Evolutionary conservation across 2,329 filamentous ascomycete genomes (phyloP).

Genomic region (Penicillium sp.): DNA sequence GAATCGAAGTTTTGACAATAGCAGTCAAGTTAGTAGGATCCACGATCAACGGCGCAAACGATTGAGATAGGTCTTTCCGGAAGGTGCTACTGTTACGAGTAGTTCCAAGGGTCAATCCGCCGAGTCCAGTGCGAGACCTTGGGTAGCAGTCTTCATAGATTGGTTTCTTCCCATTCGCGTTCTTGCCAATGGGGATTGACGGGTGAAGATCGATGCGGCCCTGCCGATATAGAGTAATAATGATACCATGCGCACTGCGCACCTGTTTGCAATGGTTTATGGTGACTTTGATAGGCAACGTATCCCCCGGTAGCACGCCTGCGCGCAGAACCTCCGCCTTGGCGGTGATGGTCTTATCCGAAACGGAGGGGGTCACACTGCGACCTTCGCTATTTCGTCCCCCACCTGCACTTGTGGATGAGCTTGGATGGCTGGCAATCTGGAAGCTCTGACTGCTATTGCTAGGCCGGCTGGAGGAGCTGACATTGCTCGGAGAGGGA

Average conservation of each 20-base stretch:
- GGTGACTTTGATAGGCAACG: slow-evolving; percentile 73
- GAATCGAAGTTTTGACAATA: slow-evolving; percentile 77
- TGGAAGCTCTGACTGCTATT: slow-evolving; percentile 62
- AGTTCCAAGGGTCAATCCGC: slow-evolving; percentile 81
- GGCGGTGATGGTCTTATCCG: slow-evolving; percentile 78
- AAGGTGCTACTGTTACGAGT: slow-evolving; percentile 89
- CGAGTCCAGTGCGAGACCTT: slow-evolving; percentile 80
- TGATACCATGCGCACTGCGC: slow-evolving; percentile 88
- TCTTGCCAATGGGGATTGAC: slow-evolving; percentile 58
- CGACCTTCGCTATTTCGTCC: slow-evolving; percentile 50
- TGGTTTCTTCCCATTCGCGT: slow-evolving; percentile 64
- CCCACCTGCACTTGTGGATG: slow-evolving; percentile 32
- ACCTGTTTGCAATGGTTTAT: slow-evolving; percentile 87
- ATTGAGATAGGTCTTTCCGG: slow-evolving; percentile 88
- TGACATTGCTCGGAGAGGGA: slow-evolving; percentile 64
- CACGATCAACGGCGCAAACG: slow-evolving; percentile 82
- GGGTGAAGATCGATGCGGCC: slow-evolving; percentile 83
- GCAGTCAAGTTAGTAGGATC: slow-evolving; percentile 76
- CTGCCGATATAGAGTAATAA: slow-evolving; percentile 88
- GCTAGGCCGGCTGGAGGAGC: slow-evolving; percentile 68
- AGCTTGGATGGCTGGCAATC: slow-evolving; percentile 48
- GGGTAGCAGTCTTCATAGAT: slow-evolving; percentile 85
- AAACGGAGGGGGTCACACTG: slow-evolving; percentile 54
- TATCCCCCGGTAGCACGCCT: slow-evolving; percentile 83
- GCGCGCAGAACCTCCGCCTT: slow-evolving; percentile 79